Percentiles rank a stretch among this genome's conserved stretches.
These are phyloP conservation scores for Botrytis cinerea DNA, from an alignment of 2,329 filamentous ascomycete species.

Conservation along the genomic window DNA sequence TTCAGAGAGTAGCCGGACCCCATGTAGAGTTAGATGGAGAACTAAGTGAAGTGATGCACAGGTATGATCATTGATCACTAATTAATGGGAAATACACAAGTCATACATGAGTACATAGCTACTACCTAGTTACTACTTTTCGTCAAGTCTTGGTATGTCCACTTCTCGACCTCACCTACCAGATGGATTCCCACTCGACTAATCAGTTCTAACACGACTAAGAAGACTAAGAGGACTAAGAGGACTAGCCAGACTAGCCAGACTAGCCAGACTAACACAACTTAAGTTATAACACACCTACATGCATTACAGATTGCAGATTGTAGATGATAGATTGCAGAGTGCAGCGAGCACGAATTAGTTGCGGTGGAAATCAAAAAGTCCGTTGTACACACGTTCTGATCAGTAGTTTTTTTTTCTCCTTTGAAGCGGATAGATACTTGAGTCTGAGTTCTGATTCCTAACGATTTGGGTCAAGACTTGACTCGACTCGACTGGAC, in stretches of 20 bases:
- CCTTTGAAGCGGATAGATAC: not conserved
- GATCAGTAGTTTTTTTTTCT: not conserved
- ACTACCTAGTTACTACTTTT: not conserved
- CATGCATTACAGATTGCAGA: slow-evolving; percentile 20
- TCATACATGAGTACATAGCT: not conserved
- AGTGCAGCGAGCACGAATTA: not conserved
- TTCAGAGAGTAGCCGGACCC: not conserved
- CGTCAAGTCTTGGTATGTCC: slow-evolving; percentile 12
- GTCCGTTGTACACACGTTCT: not conserved
- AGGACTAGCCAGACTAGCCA: not conserved
- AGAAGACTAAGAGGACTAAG: not conserved
- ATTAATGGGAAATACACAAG: slow-evolving; percentile 1
- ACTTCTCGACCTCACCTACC: slow-evolving; percentile 1
- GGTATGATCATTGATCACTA: slow-evolving; percentile 9
- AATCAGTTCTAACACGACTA: not conserved
- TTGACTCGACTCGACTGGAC: not conserved
- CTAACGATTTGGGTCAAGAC: not conserved
- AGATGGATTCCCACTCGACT: slow-evolving; percentile 7
- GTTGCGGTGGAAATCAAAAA: not conserved
- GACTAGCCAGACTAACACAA: not conserved
- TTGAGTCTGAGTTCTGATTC: not conserved
- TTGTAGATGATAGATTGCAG: not conserved
- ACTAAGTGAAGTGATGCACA: slow-evolving; percentile 3
- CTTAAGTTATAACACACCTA: not conserved
- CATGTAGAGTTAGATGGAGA: not conserved